Conservation (phyloP, 1,284 basidiomycete genomes). For the Cutaneotrichosporon arboriforme region DNA sequence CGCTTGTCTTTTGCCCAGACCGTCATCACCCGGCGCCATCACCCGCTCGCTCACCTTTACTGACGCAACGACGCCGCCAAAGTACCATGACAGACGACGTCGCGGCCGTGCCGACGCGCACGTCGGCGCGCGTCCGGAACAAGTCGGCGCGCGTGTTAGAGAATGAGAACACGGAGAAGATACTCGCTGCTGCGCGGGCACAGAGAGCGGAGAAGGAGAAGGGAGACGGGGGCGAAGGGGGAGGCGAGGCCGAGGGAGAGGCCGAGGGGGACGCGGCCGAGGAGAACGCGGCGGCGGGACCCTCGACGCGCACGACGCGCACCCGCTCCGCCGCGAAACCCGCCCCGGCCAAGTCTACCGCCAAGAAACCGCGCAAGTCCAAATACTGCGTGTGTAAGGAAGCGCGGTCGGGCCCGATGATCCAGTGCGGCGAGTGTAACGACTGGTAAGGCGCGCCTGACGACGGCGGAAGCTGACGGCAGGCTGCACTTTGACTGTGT, state of each 20-base stretch:
- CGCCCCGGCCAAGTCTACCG: conserved; percentile 1
- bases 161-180: conserved; percentile 25
- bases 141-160: conserved; percentile 32
- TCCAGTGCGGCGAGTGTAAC: conserved; percentile 41
- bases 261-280: background rate
- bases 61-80: background rate
- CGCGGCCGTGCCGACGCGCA: conserved; percentile 12
- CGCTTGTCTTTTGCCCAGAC: no score
- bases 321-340: conserved; percentile 12
- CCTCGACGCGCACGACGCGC: conserved; percentile 12
- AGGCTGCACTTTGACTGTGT: conserved; percentile 45
- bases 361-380: conserved; percentile 16
- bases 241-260: background rate
- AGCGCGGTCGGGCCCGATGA: conserved; percentile 35
- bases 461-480: background rate
- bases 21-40: background rate
- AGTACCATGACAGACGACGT: conserved; percentile 3
- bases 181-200: conserved; percentile 9
- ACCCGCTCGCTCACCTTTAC: no score
- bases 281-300: background rate
- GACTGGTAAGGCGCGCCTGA: conserved; percentile 37
- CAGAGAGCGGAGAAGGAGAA: conserved; percentile 1
- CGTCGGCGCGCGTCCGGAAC: conserved; percentile 21
- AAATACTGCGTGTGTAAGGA: conserved; percentile 37
- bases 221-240: background rate